A percentile compares a stretch with the other conserved stretches of the same genome.
Conservation (phyloP, 176 grass and related monocot genomes). For the Thalia dealbata region DNA sequence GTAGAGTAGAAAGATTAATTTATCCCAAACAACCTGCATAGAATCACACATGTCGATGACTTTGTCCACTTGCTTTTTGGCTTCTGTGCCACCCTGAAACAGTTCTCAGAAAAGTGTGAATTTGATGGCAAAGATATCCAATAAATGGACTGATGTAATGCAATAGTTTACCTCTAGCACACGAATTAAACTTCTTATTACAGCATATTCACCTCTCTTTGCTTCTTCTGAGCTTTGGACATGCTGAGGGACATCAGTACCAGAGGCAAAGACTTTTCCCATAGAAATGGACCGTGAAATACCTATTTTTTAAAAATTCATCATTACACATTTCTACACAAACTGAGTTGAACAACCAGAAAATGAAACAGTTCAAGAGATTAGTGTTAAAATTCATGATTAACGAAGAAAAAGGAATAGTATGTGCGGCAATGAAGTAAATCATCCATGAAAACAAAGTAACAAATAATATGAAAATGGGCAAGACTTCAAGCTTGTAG, state of each 20-base stretch:
- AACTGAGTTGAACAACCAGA: neutral
- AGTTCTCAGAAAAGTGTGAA: constrained; percentile 13
- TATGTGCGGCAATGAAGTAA: neutral
- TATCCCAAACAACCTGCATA: constrained; percentile 61
- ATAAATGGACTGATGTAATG: constrained; percentile 17
- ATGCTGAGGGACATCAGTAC: constrained; percentile 56
- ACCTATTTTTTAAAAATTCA: constrained; percentile 30
- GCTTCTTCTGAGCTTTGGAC: constrained; percentile 86
- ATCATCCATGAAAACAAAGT: neutral
- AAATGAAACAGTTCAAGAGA: neutral
- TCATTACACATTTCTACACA: neutral
- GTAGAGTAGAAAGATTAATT: neutral
- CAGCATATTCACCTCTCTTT: constrained; percentile 76
- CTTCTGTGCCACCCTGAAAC: constrained; percentile 82
- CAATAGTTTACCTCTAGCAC: constrained; percentile 71
- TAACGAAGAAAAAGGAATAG: constrained; percentile 1
- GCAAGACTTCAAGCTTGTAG: neutral
- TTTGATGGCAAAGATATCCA: neutral
- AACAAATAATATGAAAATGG: neutral
- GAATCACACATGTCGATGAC: constrained; percentile 94
- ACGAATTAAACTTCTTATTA: constrained; percentile 92
- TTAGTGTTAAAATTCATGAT: neutral
- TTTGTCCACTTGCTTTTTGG: constrained; percentile 97
- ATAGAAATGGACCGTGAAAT: constrained; percentile 77
- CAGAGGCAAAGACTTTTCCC: constrained; percentile 83